phyloP scores from a whole-genome alignment of 1,139 yeast genomes.

The Nakaseomyces kungkrabaensis region DNA sequence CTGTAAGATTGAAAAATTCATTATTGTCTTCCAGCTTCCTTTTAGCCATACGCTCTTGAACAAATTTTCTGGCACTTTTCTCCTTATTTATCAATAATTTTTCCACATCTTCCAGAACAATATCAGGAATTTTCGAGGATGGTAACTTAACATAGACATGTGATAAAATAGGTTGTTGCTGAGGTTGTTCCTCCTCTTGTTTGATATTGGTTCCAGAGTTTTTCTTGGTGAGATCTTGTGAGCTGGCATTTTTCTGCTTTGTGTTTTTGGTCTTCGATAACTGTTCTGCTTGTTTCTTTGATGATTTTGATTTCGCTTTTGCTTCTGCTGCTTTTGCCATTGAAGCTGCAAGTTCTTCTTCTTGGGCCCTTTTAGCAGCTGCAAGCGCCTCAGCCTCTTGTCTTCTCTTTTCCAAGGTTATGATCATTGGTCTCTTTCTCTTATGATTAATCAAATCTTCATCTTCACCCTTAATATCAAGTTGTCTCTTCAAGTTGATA shows the following conservation, averaged over 20 bases:
- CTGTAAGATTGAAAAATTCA: constrained; percentile 75
- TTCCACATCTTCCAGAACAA: constrained; percentile 79
- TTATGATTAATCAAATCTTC: constrained; percentile 73
- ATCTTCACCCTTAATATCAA: constrained; percentile 77
- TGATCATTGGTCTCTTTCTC: constrained; percentile 42
- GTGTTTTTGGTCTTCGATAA: constrained; percentile 15
- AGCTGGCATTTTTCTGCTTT: constrained; percentile 12
- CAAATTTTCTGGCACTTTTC: constrained; percentile 68
- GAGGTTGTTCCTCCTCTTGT: constrained; percentile 10
- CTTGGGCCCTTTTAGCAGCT: constrained; percentile 10
- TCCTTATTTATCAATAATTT: constrained; percentile 67
- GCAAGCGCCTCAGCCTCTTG: constrained; percentile 13
- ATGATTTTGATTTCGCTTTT: constrained; percentile 11
- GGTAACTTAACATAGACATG: constrained; percentile 85
- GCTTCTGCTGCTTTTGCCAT: constrained; percentile 9
- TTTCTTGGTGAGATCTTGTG: constrained; percentile 1
- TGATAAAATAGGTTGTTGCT: constrained; percentile 24
- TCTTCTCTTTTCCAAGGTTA: constrained; percentile 26
- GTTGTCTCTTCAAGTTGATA: constrained; percentile 61
- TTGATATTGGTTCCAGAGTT: neutral
- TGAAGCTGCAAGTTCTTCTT: constrained; percentile 9
- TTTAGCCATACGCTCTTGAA: constrained; percentile 68
- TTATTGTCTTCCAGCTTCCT: constrained; percentile 61
- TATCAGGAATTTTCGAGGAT: constrained; percentile 85
- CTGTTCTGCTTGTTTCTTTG: constrained; percentile 19